Base-by-base conservation (phyloP, 2,329 filamentous ascomycete species). In the Exophiala sp. region DNA sequence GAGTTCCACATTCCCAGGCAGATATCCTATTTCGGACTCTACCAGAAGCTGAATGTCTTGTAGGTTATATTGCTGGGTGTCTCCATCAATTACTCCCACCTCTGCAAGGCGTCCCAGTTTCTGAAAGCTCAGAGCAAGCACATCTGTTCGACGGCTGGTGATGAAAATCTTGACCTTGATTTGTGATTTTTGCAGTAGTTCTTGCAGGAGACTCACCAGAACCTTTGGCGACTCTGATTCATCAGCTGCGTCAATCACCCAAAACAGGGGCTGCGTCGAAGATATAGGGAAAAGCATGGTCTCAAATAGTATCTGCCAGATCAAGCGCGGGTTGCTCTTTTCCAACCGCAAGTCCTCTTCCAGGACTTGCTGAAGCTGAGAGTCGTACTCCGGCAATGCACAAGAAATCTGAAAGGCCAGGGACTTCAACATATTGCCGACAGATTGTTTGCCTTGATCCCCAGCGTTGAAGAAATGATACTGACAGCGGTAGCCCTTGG, bases 231-330 rank as follows among this genome's bases (percentile, higher is more conserved):
- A 44, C 18, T 68, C 62, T 14, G 62, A 60, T 40, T 73, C 68
- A 43, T 72, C 68, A 1, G 72, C 23, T 1, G 60, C 69, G 59
- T 72, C 69, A 38, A 71, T 64, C 7, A 72, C 56, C 67, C 65
- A 68, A 53, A 68, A 71, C 1, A 71, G 18, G 1, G 66, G 60
- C 2, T 45, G 18, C 3, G 47, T 6, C 1, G 51, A 22, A 2
- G 56, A 32, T 23, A 62, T 58, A 8, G 55, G 54, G 50, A 64
- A 66, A 7, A 70, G 51, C 22, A 60, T 58, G 8, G 58, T 56
- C 24, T 58, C 56, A 53, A 68, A 71, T 0, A 67, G 46, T 22
- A 46, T 61, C 6, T 66, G 55, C 67, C 65, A 73, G 1, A 66
- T 57, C 4, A 42, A 55, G 18, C 47, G 50, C 0, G 58, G 11